These are phyloP conservation scores for Helianthus tuberosus DNA, from an alignment of 129 eudicot species.

Conservation along the genomic window DNA sequence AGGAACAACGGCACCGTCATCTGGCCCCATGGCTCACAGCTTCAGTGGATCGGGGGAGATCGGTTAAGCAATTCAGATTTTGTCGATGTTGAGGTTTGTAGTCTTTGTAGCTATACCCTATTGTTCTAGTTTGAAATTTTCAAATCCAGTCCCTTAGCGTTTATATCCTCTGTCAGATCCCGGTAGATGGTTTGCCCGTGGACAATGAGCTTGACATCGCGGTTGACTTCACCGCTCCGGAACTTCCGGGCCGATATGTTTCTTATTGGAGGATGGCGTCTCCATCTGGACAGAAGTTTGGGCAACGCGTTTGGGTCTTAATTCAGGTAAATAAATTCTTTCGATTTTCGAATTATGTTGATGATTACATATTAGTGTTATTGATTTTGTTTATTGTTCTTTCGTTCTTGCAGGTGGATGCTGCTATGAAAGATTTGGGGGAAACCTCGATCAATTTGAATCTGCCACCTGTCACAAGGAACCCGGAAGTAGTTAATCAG, in stretches of 20 bases:
- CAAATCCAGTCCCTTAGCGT: not conserved
- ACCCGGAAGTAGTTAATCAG: slow-evolving; percentile 32
- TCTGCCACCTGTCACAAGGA: slow-evolving; percentile 52
- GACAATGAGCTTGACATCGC: slow-evolving; percentile 70
- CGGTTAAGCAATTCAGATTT: slow-evolving; percentile 46
- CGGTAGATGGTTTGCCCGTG: slow-evolving; percentile 54
- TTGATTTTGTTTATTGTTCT: not conserved
- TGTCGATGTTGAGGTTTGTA: slow-evolving; percentile 66
- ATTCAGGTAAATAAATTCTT: slow-evolving; percentile 55
- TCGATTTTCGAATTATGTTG: not conserved
- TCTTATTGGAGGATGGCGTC: slow-evolving; percentile 94
- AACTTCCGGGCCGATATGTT: slow-evolving; percentile 72
- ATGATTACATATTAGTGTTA: not conserved
- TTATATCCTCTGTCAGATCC: slow-evolving; percentile 44
- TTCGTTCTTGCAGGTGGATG: slow-evolving; percentile 62
- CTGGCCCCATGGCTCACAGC: slow-evolving; percentile 78
- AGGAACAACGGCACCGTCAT: slow-evolving; percentile 72
- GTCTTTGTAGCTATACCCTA: not conserved
- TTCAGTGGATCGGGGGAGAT: slow-evolving; percentile 94
- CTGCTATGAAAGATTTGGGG: slow-evolving; percentile 46
- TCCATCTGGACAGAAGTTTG: slow-evolving; percentile 89
- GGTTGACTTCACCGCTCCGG: slow-evolving; percentile 80
- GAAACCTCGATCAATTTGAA: slow-evolving; percentile 58
- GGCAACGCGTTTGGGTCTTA: slow-evolving; percentile 97
- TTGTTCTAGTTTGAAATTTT: not conserved